Conservation (phyloP, 148 eudicot species). For the Diospyros kaki region DNA sequence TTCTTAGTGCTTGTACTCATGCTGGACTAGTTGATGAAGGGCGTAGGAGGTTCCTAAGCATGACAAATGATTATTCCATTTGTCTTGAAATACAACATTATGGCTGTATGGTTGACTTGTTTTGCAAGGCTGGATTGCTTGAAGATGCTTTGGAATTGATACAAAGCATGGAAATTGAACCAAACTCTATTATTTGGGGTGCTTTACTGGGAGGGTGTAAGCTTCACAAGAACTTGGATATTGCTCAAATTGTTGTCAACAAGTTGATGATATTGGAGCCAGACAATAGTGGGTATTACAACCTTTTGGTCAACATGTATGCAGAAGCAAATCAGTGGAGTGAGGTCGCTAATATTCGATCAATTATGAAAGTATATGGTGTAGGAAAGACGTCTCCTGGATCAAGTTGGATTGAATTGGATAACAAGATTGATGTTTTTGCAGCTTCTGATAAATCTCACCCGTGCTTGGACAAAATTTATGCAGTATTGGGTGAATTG, state of each 20-base stretch:
- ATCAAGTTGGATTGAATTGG: conserved; percentile 23
- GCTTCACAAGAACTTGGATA: conserved; percentile 18
- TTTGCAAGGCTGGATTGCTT: conserved; percentile 23
- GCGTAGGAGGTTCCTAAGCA: conserved; percentile 10
- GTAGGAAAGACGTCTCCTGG: conserved; percentile 20
- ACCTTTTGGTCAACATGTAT: conserved; percentile 19
- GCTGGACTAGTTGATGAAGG: conserved; percentile 25
- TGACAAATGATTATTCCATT: conserved; percentile 18
- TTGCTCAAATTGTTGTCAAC: conserved; percentile 14
- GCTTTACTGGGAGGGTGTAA: conserved; percentile 24
- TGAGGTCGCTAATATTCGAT: conserved; percentile 16
- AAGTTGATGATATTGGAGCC: conserved; percentile 20
- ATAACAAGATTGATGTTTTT: conserved; percentile 18
- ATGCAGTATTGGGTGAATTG: neutral
- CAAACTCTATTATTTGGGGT: conserved; percentile 23
- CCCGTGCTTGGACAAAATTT: conserved; percentile 7
- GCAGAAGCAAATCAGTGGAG: conserved; percentile 22
- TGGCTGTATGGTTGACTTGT: conserved; percentile 24
- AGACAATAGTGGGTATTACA: conserved; percentile 21
- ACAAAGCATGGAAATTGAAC: conserved; percentile 17
- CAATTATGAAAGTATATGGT: conserved; percentile 15
- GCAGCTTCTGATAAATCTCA: conserved; percentile 26
- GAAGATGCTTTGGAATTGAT: conserved; percentile 19
- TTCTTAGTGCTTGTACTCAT: conserved; percentile 23
- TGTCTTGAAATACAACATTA: conserved; percentile 21